phyloP scores from a whole-genome alignment of 2,329 filamentous ascomycete species.

The Ceratocystiopsis minuta region DNA sequence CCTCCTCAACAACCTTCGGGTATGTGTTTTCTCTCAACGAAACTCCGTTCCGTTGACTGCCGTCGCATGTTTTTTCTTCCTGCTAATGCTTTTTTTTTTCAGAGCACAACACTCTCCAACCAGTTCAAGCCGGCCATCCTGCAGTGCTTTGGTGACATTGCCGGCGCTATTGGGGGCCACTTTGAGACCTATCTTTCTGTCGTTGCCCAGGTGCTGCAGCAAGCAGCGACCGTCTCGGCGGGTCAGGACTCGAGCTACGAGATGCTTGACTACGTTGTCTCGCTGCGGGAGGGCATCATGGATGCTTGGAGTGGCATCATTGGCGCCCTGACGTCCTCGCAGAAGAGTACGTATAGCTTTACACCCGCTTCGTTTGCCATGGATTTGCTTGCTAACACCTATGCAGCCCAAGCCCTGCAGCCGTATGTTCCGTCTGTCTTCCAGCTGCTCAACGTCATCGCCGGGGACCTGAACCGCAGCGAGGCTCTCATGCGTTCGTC shows the following conservation, averaged over 20 bases:
- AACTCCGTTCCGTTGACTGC: too few relatives aligned
- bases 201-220: conserved; percentile 84
- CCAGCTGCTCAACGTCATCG: conserved; percentile 64
- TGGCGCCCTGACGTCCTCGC: conserved; percentile 72
- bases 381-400: conserved; percentile 13
- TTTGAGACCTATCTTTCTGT: conserved; percentile 89
- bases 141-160: conserved; percentile 95
- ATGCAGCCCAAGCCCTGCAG: conserved; percentile 47
- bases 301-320: conserved; percentile 98
- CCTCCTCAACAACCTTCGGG: conserved; percentile 75
- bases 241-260: conserved; percentile 72
- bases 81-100: conserved; percentile 7
- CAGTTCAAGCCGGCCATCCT: conserved; percentile 97
- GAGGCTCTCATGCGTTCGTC: conserved; percentile 82
- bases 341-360: conserved; percentile 42
- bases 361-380: neutral
- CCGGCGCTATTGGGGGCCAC: conserved; percentile 74
- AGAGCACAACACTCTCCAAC: conserved; percentile 75
- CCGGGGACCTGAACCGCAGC: conserved; percentile 69
- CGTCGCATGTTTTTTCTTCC: neutral
- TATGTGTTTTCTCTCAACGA: conserved; percentile 27
- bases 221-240: conserved; percentile 69
- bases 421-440: conserved; percentile 77
- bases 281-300: conserved; percentile 92
- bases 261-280: conserved; percentile 93